Evolutionary conservation across 192 early-diverging fungal genomes (phyloP), one percentile per base, ranked within the genome.

Genomic region (Endogone sp.): DNA sequence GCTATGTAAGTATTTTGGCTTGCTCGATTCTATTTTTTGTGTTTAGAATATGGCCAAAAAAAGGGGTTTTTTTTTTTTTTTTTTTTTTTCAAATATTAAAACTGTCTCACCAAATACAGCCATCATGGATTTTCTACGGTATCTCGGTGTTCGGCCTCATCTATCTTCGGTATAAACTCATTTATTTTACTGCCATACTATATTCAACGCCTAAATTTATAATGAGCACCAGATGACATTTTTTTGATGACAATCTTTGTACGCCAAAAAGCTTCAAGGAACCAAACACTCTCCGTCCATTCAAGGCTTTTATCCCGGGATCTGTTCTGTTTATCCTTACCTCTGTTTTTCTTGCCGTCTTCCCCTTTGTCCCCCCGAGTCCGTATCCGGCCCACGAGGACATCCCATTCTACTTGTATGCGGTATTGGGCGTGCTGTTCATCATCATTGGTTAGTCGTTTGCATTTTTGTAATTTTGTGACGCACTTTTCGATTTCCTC

Each of bases 121-220:
- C 85, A 10, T 83, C 80, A 10, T 86, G 81, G 79, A 75, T 84
- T 65, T 85, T 90, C 70, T 87, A 88, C 67, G 84, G 80, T 2
- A 66, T 82, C 49, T 74, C 87, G 3, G 74, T 86, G 0, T 74
- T 81, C 10, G 88, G 88, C 1, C 72, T 85, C 2, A 74, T 88
- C 16, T 71, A 82, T 11, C 73, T 87, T 20, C 71, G 84, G 27
- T 72, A 71, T 2, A 72, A 78, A 55, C 72, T 74, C n/a, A 30
- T 21, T 56, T 56, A 56, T n/a, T n/a, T 21, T n/a, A 21, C 2
- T 81, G 80, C n/a, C n/a, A n/a, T n/a, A n/a, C n/a, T n/a, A n/a
- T n/a, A n/a, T n/a, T n/a, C n/a, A n/a, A n/a, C n/a, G n/a, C n/a
- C n/a, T n/a, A n/a, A n/a, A n/a, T n/a, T n/a, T n/a, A n/a, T n/a